Evolutionary conservation across 768 basidiomycete genomes (phyloP).

Genomic region (Leucocoprinus leucothites): DNA sequence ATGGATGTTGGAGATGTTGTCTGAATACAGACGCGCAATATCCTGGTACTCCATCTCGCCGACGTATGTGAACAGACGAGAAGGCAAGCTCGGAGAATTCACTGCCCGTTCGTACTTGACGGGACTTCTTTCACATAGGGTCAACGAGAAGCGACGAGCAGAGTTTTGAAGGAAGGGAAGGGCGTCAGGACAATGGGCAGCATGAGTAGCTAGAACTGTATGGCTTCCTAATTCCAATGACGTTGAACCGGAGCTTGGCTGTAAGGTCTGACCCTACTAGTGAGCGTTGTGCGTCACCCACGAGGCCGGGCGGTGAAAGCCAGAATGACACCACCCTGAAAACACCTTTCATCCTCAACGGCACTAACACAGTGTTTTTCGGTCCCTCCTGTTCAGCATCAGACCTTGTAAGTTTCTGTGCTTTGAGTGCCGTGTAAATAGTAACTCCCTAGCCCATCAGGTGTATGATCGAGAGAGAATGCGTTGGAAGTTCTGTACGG

Average conservation of each 20-base stretch:
- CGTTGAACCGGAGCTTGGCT: neutral
- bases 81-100: too few relatives aligned
- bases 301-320: neutral
- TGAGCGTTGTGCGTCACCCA: neutral
- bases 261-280: neutral
- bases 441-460: constrained; percentile 2
- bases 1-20: constrained; percentile 11
- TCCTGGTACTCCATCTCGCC: neutral
- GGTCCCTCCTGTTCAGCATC: neutral
- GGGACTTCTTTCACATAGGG: neutral
- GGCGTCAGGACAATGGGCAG: too few relatives aligned
- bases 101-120: neutral
- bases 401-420: neutral
- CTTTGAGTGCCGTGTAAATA: neutral
- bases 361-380: neutral
- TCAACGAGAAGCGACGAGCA: neutral
- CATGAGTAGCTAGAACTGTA: too few relatives aligned
- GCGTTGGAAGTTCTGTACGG: constrained; percentile 5
- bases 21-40: neutral
- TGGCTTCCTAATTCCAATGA: too few relatives aligned
- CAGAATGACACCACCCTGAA: neutral
- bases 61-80: too few relatives aligned
- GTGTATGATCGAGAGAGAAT: constrained; percentile 2
- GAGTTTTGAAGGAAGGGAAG: too few relatives aligned
- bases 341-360: neutral